Conservation (phyloP, 148 eudicot species). For the Fagopyrum tataricum region DNA sequence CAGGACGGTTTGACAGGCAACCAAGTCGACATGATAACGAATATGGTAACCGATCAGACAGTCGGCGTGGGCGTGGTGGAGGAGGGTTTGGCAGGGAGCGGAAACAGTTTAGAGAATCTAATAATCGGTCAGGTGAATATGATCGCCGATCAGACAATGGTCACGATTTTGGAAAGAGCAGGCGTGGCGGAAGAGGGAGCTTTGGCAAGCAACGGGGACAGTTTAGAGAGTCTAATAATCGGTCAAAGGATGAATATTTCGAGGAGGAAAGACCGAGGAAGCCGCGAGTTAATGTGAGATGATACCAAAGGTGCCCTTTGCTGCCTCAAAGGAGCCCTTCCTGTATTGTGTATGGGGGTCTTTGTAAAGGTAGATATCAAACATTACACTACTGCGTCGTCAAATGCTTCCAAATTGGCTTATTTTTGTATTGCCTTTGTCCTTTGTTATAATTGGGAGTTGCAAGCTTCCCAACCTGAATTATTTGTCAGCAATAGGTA, state of each 20-base stretch:
- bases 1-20: conserved; percentile 5
- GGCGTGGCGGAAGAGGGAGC: conserved; percentile 17
- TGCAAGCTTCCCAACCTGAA: no score
- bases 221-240: neutral
- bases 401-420: no score
- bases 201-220: neutral
- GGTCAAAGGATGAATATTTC: conserved; percentile 17
- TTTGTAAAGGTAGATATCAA: neutral
- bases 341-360: neutral
- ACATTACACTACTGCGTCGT: no score
- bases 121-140: conserved; percentile 11
- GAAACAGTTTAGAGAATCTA: conserved; percentile 23
- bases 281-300: conserved; percentile 49
- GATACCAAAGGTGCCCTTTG: conserved; percentile 13
- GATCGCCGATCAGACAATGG: conserved; percentile 31
- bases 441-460: no score
- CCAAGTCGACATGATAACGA: neutral
- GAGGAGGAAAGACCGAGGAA: conserved; percentile 36
- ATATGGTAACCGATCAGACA: neutral
- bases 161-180: neutral
- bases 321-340: no score
- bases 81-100: conserved; percentile 28
- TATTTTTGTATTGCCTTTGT: no score
- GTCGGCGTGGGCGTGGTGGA: conserved; percentile 7
- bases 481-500: no score